These are phyloP conservation scores for Halenospora varia DNA, from an alignment of 495 filamentous ascomycete species.

Conservation along the genomic window DNA sequence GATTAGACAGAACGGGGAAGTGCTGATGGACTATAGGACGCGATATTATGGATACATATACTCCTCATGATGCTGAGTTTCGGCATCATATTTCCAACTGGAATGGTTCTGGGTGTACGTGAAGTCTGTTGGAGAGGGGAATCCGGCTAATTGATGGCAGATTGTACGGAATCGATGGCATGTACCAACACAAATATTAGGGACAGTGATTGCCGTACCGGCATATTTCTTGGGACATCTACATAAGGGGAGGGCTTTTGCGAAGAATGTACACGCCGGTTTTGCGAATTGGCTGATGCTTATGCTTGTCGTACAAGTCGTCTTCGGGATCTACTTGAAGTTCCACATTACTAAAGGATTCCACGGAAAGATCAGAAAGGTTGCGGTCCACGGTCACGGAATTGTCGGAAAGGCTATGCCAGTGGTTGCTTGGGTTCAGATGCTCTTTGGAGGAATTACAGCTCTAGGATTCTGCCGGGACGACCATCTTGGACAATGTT, in stretches of 20 bases:
- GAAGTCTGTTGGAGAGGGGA: background rate
- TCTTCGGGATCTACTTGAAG: slow-evolving; percentile 81
- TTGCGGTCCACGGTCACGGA: slow-evolving; percentile 70
- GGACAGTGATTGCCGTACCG: slow-evolving; percentile 68
- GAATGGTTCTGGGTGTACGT: slow-evolving; percentile 91
- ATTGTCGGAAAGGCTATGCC: slow-evolving; percentile 85
- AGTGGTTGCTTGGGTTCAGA: slow-evolving; percentile 85
- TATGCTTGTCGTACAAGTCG: slow-evolving; percentile 70
- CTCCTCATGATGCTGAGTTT: slow-evolving; percentile 82
- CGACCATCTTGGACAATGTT: slow-evolving; percentile 89
- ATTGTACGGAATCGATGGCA: slow-evolving; percentile 91
- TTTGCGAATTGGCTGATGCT: slow-evolving; percentile 80
- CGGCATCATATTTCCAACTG: slow-evolving; percentile 86
- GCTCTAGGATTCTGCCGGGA: slow-evolving; percentile 89
- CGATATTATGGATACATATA: slow-evolving; percentile 83
- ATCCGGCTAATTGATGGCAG: slow-evolving; percentile 35
- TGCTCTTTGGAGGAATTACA: slow-evolving; percentile 94
- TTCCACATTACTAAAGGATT: slow-evolving; percentile 82
- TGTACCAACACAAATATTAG: slow-evolving; percentile 80
- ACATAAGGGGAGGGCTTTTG: slow-evolving; percentile 86
- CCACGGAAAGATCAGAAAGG: slow-evolving; percentile 69
- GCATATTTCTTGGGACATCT: slow-evolving; percentile 89
- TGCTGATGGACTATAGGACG: slow-evolving; percentile 1
- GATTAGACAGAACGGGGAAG: too few relatives aligned
- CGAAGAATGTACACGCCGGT: slow-evolving; percentile 73